A percentile compares a stretch with the other conserved stretches of the same genome.
phyloP scores from a whole-genome alignment of 2,329 filamentous ascomycete genomes.

The Aspergillus pseudoglaucus region DNA sequence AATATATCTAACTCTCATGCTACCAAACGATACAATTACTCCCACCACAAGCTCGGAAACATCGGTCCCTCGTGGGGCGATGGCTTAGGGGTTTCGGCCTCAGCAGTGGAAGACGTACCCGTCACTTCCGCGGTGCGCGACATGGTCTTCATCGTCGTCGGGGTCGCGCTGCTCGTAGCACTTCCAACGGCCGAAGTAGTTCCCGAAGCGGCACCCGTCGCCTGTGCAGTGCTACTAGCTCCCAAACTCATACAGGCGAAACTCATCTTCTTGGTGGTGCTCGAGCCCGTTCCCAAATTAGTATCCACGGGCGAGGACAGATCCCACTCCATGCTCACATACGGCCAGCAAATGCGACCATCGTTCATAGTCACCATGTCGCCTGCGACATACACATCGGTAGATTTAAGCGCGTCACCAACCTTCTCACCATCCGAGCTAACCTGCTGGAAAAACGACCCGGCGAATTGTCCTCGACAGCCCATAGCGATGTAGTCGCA shows the following conservation, averaged over 20 bases:
- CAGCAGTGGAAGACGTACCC: neutral
- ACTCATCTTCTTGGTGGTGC: conserved; percentile 17
- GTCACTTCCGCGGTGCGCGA: neutral
- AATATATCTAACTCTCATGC: neutral
- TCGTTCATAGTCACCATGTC: conserved; percentile 58
- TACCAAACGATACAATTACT: neutral
- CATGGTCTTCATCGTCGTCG: neutral
- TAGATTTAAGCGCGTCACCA: conserved; percentile 45
- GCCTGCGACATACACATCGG: conserved; percentile 53
- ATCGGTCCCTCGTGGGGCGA: neutral
- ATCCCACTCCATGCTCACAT: conserved; percentile 37
- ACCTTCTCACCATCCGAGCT: conserved; percentile 46
- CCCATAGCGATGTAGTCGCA: conserved; percentile 55
- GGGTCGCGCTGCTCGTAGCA: neutral
- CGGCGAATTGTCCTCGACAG: conserved; percentile 53
- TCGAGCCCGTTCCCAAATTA: neutral
- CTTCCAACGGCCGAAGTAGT: neutral
- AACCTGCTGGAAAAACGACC: conserved; percentile 55
- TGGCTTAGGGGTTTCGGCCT: neutral
- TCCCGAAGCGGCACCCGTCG: neutral
- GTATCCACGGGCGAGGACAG: conserved; percentile 27
- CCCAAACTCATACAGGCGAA: conserved; percentile 20
- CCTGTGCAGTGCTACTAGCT: neutral
- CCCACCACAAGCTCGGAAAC: neutral
- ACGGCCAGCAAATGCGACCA: conserved; percentile 50